Evolutionary conservation across 1,139 yeast genomes (phyloP), one percentile per base, ranked within the genome.

Genomic region (Taiozyma sp.): DNA sequence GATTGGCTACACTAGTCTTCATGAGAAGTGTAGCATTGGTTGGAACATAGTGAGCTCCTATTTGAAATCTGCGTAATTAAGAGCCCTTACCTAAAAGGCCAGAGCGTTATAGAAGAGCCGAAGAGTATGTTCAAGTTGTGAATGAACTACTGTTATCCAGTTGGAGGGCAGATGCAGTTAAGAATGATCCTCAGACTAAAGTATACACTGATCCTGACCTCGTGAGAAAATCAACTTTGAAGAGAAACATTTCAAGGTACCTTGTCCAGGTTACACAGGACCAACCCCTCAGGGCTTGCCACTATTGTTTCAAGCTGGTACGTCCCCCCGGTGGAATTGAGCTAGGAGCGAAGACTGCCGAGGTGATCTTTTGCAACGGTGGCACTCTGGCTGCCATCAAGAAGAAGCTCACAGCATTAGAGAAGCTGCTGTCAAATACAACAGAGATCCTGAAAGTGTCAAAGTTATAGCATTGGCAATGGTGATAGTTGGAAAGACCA

Each of bases 41-140:
- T 73, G 78, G 77, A 73, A 73, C 53, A 65, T 73, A 29, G 77
- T 73, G 27, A 67, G 75, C 6, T 70, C 74, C 2, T 73, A 73
- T 52, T 65, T 64, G 72, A 55, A 72, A 73, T 50, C 57, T 72
- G 32, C 58, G 72, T 30, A 66, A 70, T 53, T 71, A 70, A 5
- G 66, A 66, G 70, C 23, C 30, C 28, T 14, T 48, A 2, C 47
- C 47, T 14, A 45, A 44, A n/a, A 40, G 41, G 4, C 23, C 16
- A 19, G 45, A 68, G 48, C 64, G 77, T 46, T 72, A 73, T 52
- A 65, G 56, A 13, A 65, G 69, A 48, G 74, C 77, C 1, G 70
- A 69, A 48, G 77, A 73, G 54, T 73, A 68, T 51, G 57, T 71
- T 42, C 66, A 71, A 48, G 73, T 73, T 4, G 67, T 72, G 7